Conservation (phyloP, 2,329 filamentous ascomycete species). For the Fusarium musae region DNA sequence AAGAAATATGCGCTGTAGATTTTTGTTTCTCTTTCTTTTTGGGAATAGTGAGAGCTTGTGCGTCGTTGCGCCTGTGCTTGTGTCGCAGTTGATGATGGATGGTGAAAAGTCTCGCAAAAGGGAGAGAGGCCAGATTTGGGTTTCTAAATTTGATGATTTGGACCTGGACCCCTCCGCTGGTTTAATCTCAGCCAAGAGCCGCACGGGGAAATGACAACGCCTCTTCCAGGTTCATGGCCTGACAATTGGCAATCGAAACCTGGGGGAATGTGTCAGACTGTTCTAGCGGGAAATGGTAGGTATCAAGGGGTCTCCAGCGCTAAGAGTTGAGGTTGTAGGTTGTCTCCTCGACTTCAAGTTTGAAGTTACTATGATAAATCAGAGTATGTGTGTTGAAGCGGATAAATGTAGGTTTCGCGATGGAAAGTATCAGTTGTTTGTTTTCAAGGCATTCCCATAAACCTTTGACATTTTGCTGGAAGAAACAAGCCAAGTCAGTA, state of each 20-base stretch:
- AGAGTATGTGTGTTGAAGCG: no score
- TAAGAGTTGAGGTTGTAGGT: not conserved
- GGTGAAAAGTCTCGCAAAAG: not conserved
- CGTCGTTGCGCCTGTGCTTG: not conserved
- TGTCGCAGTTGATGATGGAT: slow-evolving; percentile 11
- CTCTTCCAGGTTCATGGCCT: slow-evolving; percentile 39
- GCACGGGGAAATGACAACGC: slow-evolving; percentile 25
- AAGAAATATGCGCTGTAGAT: slow-evolving; percentile 19
- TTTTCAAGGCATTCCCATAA: not conserved
- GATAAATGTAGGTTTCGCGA: no score
- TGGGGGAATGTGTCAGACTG: slow-evolving; percentile 38
- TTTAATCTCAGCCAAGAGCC: slow-evolving; percentile 38
- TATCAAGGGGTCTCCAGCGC: slow-evolving; percentile 12
- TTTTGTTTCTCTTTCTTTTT: not conserved
- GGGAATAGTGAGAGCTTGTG: slow-evolving; percentile 10
- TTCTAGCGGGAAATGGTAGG: slow-evolving; percentile 29
- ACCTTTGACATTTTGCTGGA: not conserved
- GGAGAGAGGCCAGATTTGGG: slow-evolving; percentile 37
- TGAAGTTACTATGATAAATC: no score
- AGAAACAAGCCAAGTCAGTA: slow-evolving; percentile 1
- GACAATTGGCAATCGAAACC: slow-evolving; percentile 39
- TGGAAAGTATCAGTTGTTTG: no score
- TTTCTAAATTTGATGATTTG: slow-evolving; percentile 36
- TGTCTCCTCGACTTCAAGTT: no score
- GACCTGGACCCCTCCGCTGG: slow-evolving; percentile 14